Percentiles rank a stretch among this genome's conserved stretches.
Evolutionary conservation across 202 grass and related monocot genomes (phyloP).

Genomic region (Musa balbisiana): DNA sequence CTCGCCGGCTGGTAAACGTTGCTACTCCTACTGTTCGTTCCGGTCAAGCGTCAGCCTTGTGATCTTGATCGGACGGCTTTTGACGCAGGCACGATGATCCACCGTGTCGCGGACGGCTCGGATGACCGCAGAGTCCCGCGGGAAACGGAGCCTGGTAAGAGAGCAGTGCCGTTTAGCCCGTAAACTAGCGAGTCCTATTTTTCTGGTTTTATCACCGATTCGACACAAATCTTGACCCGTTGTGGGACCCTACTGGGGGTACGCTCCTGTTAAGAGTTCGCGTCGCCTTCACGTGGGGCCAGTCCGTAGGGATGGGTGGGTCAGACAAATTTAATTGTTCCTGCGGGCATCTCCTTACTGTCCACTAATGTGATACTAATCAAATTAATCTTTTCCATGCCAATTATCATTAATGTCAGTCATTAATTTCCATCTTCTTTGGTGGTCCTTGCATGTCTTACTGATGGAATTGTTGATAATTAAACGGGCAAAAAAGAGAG

Average conservation of each 20-base stretch:
- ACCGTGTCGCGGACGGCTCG: neutral
- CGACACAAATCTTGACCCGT: neutral
- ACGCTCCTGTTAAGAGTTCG: neutral
- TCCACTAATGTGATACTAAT: neutral
- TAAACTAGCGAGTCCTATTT: conserved; percentile 5
- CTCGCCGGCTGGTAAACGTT: neutral
- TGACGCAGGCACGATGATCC: neutral
- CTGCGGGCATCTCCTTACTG: neutral
- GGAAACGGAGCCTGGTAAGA: conserved; percentile 23
- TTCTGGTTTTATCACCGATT: neutral
- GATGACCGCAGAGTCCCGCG: neutral
- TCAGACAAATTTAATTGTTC: neutral
- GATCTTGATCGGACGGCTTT: conserved; percentile 8
- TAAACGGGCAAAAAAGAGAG: too few relatives aligned
- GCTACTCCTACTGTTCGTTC: neutral
- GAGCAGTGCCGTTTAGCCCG: conserved; percentile 8
- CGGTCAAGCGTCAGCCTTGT: neutral
- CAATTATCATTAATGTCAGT: too few relatives aligned
- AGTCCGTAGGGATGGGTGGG: neutral
- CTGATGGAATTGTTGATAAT: too few relatives aligned
- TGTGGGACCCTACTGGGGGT: neutral
- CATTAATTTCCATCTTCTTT: too few relatives aligned
- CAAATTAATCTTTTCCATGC: too few relatives aligned
- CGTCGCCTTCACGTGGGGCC: neutral
- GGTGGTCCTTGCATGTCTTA: too few relatives aligned